Evolutionary conservation across 2,329 filamentous ascomycete species (phyloP), one percentile per base, ranked within the genome.

Genomic region (Trichoderma semiorbis): DNA sequence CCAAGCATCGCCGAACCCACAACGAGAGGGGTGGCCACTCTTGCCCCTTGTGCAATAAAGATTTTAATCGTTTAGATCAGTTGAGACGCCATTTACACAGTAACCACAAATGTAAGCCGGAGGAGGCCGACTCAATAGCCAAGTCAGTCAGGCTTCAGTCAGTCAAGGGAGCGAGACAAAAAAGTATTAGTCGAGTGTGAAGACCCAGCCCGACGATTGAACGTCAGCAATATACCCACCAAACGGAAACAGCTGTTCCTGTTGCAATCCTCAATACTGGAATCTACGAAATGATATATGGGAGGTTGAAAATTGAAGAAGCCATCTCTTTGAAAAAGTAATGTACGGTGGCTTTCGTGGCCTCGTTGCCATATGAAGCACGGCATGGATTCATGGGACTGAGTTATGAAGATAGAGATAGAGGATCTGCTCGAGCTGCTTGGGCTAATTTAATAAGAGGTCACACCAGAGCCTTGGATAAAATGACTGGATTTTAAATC

Each of bases 1-100:
- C 89, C 65, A 92, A 91, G 75, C 90, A 92, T 76, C 85, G 87
- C 64, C 88, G 89, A 74, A 91, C 85, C 8, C 89, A 91, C 75
- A 85, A 86, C 16, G 81, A 84, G 39, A 85, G 84, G 70, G 86
- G 86, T 7, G 82, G 83, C 43, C 85, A 86, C 75, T 80, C 81
- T 28, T 91, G 89, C 58, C 78, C 82, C 3, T 81, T 85, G 53
- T 91, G 90, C 73, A 81, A 82, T 16, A 88, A 87, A 74, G 83
- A 86, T 69, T 91, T 91, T 64, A 84, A 88, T 77, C 83, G 90
- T 11, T 81, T 86, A 18, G 89, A 91, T 78, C 89, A 91, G 77
- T 82, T 91, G 32, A 85, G 88, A 24, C 85, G 89, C 36, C 89
- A 91, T 77, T 47, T 71, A 55, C 62, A 71, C 28, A 71, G 61